Percentiles rank a stretch among this genome's conserved stretches.
Conservation (phyloP, 257 asterid species). For the Striga asiatica region DNA sequence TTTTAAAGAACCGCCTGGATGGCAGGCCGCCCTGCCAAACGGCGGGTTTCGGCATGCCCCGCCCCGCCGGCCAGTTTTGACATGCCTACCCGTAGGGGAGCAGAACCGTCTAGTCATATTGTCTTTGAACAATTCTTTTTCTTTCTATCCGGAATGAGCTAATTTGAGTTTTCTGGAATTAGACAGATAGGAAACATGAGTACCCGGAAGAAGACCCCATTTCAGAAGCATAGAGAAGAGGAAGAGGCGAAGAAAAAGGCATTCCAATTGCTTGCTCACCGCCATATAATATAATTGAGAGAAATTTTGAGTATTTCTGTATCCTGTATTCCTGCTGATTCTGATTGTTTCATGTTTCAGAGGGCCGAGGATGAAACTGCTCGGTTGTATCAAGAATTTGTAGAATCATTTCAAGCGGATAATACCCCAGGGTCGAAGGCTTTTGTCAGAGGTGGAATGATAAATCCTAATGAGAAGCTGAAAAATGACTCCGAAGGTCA, state of each 20-base stretch:
- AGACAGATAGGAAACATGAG: slow-evolving; percentile 33
- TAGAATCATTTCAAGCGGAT: slow-evolving; percentile 57
- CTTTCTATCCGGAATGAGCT: not conserved
- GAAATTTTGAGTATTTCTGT: not conserved
- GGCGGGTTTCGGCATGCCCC: too few relatives aligned
- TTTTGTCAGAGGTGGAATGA: slow-evolving; percentile 59
- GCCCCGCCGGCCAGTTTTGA: too few relatives aligned
- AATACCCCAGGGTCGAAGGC: slow-evolving; percentile 48
- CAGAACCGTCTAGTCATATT: too few relatives aligned
- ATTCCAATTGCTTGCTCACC: not conserved
- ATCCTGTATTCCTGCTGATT: not conserved
- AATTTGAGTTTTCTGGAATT: slow-evolving; percentile 15
- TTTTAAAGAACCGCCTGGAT: too few relatives aligned
- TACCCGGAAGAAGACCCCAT: slow-evolving; percentile 60
- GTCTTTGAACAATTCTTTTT: not conserved
- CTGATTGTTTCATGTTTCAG: slow-evolving; percentile 18
- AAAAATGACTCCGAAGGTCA: slow-evolving; percentile 50
- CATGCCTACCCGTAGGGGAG: too few relatives aligned
- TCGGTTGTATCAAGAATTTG: slow-evolving; percentile 51
- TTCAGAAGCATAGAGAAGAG: slow-evolving; percentile 76
- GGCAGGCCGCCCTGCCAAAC: too few relatives aligned
- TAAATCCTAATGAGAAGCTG: slow-evolving; percentile 48
- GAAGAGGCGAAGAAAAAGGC: slow-evolving; percentile 73
- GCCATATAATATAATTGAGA: not conserved
- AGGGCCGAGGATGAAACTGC: slow-evolving; percentile 72